Conservation (phyloP, 2,329 filamentous ascomycete species). For the Aspergillus jensenii region DNA sequence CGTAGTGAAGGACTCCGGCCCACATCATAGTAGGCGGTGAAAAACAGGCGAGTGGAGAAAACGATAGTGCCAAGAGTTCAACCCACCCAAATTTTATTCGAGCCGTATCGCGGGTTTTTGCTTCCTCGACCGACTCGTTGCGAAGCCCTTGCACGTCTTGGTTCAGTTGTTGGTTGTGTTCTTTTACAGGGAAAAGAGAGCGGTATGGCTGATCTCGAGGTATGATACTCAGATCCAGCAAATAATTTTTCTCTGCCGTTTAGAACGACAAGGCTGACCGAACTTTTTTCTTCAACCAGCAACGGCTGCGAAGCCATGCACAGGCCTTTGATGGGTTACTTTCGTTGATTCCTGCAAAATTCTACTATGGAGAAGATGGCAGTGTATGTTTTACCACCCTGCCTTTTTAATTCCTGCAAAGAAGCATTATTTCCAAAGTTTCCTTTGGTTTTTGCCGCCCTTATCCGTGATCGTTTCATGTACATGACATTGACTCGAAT, state of each 20-base stretch:
- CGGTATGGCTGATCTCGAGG: constrained; percentile 42
- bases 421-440: constrained; percentile 5
- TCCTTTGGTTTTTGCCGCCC: constrained; percentile 14
- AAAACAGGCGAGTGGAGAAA: constrained; percentile 32
- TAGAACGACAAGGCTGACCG: constrained; percentile 21
- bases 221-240: constrained; percentile 23
- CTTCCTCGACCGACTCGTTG: constrained; percentile 16
- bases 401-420: constrained; percentile 11
- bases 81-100: constrained; percentile 38
- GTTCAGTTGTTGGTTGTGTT: constrained; percentile 11
- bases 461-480: constrained; percentile 1
- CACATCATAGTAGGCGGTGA: constrained; percentile 18
- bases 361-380: constrained; percentile 84
- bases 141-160: constrained; percentile 12
- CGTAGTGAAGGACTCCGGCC: not conserved
- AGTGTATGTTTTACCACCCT: constrained; percentile 61
- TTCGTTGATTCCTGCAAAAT: constrained; percentile 84
- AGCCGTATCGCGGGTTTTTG: constrained; percentile 24
- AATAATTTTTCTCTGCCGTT: constrained; percentile 9
- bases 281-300: constrained; percentile 34
- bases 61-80: constrained; percentile 38
- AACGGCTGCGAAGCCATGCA: constrained; percentile 54
- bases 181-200: constrained; percentile 4
- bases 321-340: constrained; percentile 84
- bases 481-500: constrained; percentile 16